These are phyloP conservation scores for Fremontodendron californicum DNA, from an alignment of 345 rosid genomes.

Conservation along the genomic window DNA sequence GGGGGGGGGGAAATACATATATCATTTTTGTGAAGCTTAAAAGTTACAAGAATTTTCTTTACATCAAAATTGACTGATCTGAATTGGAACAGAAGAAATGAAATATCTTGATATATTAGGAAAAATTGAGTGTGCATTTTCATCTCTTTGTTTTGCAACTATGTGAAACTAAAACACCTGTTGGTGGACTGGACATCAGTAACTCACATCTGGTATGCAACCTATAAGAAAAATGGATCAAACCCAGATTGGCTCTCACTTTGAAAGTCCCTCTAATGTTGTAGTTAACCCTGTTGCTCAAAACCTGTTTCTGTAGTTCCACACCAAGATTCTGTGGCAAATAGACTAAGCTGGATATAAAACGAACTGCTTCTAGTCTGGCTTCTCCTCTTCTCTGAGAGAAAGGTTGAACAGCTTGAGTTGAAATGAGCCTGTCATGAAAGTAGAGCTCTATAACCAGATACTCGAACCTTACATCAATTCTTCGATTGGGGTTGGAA, in stretches of 20 bases:
- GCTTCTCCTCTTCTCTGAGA: slow-evolving; percentile 44
- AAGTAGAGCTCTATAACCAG: slow-evolving; percentile 63
- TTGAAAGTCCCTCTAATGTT: slow-evolving; percentile 58
- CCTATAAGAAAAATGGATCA: slow-evolving; percentile 70
- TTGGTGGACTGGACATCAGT: slow-evolving; percentile 69
- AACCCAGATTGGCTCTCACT: slow-evolving; percentile 67
- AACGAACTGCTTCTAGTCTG: slow-evolving; percentile 38
- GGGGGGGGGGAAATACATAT: too few species aligned
- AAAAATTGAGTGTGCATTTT: slow-evolving; percentile 17
- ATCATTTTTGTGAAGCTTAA: not conserved
- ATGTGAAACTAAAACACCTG: slow-evolving; percentile 54
- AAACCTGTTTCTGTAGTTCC: slow-evolving; percentile 70
- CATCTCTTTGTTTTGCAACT: slow-evolving; percentile 62
- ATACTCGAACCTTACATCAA: slow-evolving; percentile 59
- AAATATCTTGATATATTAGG: not conserved
- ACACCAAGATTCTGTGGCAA: slow-evolving; percentile 53
- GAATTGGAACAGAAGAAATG: slow-evolving; percentile 18
- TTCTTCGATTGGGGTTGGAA: slow-evolving; percentile 73
- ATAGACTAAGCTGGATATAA: slow-evolving; percentile 73
- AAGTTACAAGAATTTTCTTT: slow-evolving; percentile 19
- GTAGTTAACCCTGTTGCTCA: slow-evolving; percentile 52
- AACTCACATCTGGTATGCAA: slow-evolving; percentile 71
- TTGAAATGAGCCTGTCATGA: slow-evolving; percentile 46
- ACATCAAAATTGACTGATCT: slow-evolving; percentile 12
- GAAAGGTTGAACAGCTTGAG: slow-evolving; percentile 62